phyloP scores from a whole-genome alignment of 177 flowering plant species.

The Vitis hybrid region DNA sequence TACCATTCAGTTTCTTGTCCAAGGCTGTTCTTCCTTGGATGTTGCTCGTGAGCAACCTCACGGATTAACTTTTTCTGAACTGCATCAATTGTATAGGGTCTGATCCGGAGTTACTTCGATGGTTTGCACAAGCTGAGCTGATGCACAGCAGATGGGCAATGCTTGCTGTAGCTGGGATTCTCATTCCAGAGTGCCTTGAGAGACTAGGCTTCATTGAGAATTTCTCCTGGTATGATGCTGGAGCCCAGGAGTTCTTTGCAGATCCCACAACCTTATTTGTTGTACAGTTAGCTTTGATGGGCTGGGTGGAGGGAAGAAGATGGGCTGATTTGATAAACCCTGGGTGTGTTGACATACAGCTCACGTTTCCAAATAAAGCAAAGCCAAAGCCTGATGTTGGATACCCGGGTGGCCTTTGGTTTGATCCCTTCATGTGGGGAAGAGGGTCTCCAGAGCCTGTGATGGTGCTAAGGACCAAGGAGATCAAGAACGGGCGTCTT shows the following conservation, averaged over 20 bases:
- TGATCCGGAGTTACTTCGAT: slow-evolving; percentile 67
- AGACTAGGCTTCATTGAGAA: slow-evolving; percentile 61
- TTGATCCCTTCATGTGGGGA: slow-evolving; percentile 82
- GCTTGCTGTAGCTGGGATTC: slow-evolving; percentile 83
- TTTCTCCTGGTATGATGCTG: slow-evolving; percentile 83
- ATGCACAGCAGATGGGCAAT: slow-evolving; percentile 89
- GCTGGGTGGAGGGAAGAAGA: slow-evolving; percentile 89
- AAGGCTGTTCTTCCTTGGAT: too few relatives aligned
- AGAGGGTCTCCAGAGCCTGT: slow-evolving; percentile 87
- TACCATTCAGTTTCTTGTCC: too few relatives aligned
- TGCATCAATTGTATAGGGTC: slow-evolving; percentile 44
- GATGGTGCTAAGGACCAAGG: slow-evolving; percentile 88
- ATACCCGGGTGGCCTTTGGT: slow-evolving; percentile 90
- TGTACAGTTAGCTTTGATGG: slow-evolving; percentile 73
- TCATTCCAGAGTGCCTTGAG: slow-evolving; percentile 78
- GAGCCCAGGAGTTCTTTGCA: slow-evolving; percentile 63
- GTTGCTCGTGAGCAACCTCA: not conserved
- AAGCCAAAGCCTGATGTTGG: slow-evolving; percentile 79
- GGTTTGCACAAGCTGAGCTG: slow-evolving; percentile 91
- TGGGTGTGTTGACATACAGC: slow-evolving; percentile 74
- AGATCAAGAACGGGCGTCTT: slow-evolving; percentile 85
- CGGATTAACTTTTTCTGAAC: not conserved
- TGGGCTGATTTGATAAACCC: slow-evolving; percentile 84
- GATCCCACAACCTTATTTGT: slow-evolving; percentile 68
- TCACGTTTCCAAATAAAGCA: slow-evolving; percentile 50